Evolutionary conservation across 768 basidiomycete genomes (phyloP).

Genomic region (Lactarius hatsudake): DNA sequence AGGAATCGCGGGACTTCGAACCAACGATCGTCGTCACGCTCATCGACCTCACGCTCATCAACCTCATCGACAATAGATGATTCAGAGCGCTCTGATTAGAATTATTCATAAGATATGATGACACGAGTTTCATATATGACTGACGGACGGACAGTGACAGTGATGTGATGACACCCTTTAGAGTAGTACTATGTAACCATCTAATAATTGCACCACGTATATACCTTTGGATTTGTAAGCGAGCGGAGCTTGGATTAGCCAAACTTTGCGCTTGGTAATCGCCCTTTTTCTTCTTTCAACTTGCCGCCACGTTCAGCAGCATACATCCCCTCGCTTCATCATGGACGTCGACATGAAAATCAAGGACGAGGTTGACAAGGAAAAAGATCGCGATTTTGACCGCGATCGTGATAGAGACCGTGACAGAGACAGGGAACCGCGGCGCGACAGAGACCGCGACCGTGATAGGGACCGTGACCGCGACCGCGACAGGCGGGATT

Average conservation of each 20-base stretch:
- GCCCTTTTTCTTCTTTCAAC: neutral
- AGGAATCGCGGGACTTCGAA: neutral
- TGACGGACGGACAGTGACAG: neutral
- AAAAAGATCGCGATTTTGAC: constrained; percentile 47
- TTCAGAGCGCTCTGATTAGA: constrained; percentile 10
- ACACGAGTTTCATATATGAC: neutral
- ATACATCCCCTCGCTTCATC: neutral
- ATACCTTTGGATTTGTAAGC: neutral
- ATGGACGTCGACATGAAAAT: constrained; percentile 85
- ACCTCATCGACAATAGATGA: constrained; percentile 13
- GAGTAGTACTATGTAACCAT: neutral
- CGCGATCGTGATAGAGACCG: constrained; percentile 42
- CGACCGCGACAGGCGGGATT: constrained; percentile 51
- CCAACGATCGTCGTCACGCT: neutral
- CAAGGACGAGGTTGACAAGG: constrained; percentile 72
- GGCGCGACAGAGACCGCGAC: constrained; percentile 47
- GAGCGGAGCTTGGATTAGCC: constrained; percentile 10
- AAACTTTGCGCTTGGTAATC: neutral
- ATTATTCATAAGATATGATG: neutral
- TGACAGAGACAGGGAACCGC: constrained; percentile 47
- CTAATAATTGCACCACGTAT: neutral
- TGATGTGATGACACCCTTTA: neutral
- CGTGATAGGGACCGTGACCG: constrained; percentile 37
- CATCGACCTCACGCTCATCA: neutral
- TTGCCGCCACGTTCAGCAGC: neutral